Evolutionary conservation across 345 rosid genomes (phyloP).

Genomic region (Eucalyptus tenuipes): DNA sequence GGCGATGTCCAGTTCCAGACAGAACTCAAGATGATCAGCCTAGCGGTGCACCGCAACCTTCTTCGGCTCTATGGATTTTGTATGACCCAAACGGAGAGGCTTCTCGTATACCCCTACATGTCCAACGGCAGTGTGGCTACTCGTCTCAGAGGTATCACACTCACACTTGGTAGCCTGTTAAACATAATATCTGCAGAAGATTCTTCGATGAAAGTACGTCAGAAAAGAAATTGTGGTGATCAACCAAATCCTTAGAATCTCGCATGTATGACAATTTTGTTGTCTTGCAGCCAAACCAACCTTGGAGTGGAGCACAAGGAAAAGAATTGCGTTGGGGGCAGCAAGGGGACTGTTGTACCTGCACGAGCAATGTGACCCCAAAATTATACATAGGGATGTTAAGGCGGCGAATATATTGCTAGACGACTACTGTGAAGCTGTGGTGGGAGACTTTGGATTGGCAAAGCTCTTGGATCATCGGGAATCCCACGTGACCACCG

Average conservation of each 20-base stretch:
- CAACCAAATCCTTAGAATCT: not conserved
- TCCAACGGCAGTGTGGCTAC: constrained; percentile 92
- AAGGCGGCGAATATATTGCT: constrained; percentile 96
- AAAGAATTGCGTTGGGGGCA: constrained; percentile 82
- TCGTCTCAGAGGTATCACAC: constrained; percentile 65
- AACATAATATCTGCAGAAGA: not conserved
- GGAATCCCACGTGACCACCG: constrained; percentile 88
- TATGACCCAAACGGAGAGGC: constrained; percentile 60
- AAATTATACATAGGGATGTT: constrained; percentile 91
- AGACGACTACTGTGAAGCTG: constrained; percentile 71
- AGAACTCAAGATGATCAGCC: constrained; percentile 91
- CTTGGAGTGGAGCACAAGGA: constrained; percentile 86
- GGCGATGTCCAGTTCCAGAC: constrained; percentile 88
- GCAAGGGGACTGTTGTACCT: constrained; percentile 86
- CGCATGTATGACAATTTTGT: not conserved
- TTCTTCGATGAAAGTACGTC: not conserved
- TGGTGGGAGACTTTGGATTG: constrained; percentile 93
- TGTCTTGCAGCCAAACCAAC: constrained; percentile 53
- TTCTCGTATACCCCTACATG: constrained; percentile 92
- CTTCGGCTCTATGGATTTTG: constrained; percentile 79
- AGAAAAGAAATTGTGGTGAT: not conserved
- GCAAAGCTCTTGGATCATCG: constrained; percentile 86
- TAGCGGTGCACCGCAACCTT: constrained; percentile 85
- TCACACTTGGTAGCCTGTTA: not conserved
- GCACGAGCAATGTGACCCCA: constrained; percentile 96